Conservation (phyloP, 1,284 basidiomycete genomes). For the Ceratobasidium sp. region DNA sequence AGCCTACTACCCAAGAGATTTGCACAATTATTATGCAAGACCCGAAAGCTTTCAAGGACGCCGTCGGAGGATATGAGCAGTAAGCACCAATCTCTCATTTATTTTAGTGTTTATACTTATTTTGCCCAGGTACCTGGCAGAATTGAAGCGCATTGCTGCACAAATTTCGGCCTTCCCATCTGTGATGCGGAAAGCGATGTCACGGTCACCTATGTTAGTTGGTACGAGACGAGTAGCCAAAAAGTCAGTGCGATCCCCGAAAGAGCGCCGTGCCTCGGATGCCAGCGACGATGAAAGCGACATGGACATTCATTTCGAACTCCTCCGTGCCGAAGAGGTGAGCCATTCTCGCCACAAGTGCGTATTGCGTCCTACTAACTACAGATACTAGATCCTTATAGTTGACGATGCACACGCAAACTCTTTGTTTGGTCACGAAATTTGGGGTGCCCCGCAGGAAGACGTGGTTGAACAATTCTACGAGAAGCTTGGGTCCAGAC, state of each 20-base stretch:
- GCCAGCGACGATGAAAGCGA: slow-evolving; percentile 52
- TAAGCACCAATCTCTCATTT: slow-evolving; percentile 55
- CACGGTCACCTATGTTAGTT: slow-evolving; percentile 76
- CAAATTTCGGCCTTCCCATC: slow-evolving; percentile 73
- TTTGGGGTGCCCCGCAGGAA: slow-evolving; percentile 91
- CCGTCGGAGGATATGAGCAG: slow-evolving; percentile 74
- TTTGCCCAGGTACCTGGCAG: slow-evolving; percentile 76
- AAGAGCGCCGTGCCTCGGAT: slow-evolving; percentile 54
- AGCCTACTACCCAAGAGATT: slow-evolving; percentile 87
- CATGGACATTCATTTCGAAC: slow-evolving; percentile 70
- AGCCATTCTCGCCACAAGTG: neutral
- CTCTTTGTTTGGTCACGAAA: slow-evolving; percentile 79
- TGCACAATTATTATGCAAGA: slow-evolving; percentile 65
- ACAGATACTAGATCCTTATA: slow-evolving; percentile 69
- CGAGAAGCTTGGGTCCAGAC: slow-evolving; percentile 71
- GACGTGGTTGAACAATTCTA: slow-evolving; percentile 85
- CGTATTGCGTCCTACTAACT: slow-evolving; percentile 21
- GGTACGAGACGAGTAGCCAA: slow-evolving; percentile 56
- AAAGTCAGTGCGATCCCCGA: slow-evolving; percentile 66
- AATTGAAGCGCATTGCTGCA: slow-evolving; percentile 87
- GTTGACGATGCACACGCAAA: slow-evolving; percentile 84
- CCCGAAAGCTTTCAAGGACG: slow-evolving; percentile 76
- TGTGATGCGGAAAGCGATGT: slow-evolving; percentile 73
- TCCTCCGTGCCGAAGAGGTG: slow-evolving; percentile 63
- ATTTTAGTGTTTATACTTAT: neutral